Conservation (phyloP, 2,329 filamentous ascomycete genomes). For the Lachnellula willkommii region DNA sequence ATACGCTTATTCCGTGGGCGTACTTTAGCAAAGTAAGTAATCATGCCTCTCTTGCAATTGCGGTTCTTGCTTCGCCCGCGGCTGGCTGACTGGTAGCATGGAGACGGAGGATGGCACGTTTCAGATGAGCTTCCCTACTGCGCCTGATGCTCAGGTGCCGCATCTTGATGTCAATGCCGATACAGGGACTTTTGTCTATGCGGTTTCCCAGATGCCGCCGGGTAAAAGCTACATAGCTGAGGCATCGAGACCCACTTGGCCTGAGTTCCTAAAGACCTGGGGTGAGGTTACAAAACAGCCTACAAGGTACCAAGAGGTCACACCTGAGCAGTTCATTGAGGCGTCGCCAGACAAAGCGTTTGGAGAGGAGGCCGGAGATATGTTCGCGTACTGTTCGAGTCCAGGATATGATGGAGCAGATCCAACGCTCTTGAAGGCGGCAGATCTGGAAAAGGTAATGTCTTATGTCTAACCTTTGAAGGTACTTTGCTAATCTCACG, state of each 20-base stretch:
- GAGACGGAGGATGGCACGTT: conserved; percentile 39
- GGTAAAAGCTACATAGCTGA: conserved; percentile 46
- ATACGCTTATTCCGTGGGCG: conserved; percentile 40
- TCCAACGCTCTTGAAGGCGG: conserved; percentile 18
- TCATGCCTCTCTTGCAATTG: neutral
- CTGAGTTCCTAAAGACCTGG: conserved; percentile 9
- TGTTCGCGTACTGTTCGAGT: conserved; percentile 16
- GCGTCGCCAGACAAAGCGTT: conserved; percentile 18
- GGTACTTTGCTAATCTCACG: neutral
- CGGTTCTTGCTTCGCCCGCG: neutral
- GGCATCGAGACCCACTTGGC: conserved; percentile 30
- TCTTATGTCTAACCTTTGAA: neutral
- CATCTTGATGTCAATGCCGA: conserved; percentile 45
- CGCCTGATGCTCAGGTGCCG: conserved; percentile 35
- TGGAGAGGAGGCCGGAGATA: conserved; percentile 28
- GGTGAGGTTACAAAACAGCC: conserved; percentile 1
- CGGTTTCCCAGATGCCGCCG: conserved; percentile 35
- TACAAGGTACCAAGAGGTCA: conserved; percentile 5
- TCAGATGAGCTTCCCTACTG: conserved; percentile 44
- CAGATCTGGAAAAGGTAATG: conserved; percentile 3
- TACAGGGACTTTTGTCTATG: conserved; percentile 33
- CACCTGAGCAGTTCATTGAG: conserved; percentile 17
- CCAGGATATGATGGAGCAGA: conserved; percentile 34
- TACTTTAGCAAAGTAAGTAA: conserved; percentile 43
- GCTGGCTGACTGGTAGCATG: neutral